These are phyloP conservation scores for Lachnum nothofagi DNA, from an alignment of 2,329 filamentous ascomycete genomes.

Conservation along the genomic window DNA sequence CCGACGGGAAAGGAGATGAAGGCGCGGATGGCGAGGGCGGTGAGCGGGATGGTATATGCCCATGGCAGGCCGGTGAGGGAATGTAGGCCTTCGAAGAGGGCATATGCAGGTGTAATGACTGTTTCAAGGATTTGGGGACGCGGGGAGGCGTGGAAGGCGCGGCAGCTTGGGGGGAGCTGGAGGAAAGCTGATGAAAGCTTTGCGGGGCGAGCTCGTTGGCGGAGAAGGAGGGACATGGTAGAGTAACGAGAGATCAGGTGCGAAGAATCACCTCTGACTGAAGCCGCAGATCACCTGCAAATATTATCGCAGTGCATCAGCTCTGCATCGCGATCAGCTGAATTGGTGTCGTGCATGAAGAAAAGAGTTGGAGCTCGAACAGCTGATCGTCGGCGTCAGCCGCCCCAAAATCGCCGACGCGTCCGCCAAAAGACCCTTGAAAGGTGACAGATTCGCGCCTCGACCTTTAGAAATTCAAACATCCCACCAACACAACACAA, in stretches of 20 bases:
- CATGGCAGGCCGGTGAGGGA: conserved; percentile 45
- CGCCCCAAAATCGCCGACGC: not conserved
- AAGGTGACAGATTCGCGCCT: conserved; percentile 7
- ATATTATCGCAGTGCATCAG: not conserved
- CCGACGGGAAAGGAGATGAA: conserved; percentile 44
- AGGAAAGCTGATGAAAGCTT: conserved; percentile 13
- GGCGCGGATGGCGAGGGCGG: conserved; percentile 47
- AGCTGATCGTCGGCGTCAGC: not conserved
- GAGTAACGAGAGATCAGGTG: not conserved
- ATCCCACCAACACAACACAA: not conserved
- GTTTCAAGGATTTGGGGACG: conserved; percentile 39
- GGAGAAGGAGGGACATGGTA: conserved; percentile 1
- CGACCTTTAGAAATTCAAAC: not conserved
- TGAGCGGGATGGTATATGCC: conserved; percentile 49
- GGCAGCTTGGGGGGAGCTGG: conserved; percentile 28
- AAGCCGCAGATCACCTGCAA: not conserved
- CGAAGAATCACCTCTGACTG: not conserved
- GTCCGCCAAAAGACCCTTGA: too few relatives aligned
- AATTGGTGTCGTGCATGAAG: not conserved
- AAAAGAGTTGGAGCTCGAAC: not conserved
- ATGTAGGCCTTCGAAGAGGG: conserved; percentile 47
- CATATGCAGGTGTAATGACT: conserved; percentile 40
- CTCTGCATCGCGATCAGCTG: not conserved
- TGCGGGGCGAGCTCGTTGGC: too few relatives aligned
- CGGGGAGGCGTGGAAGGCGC: conserved; percentile 47